Percentiles rank a stretch among this genome's conserved stretches.
Evolutionary conservation across 2,329 filamentous ascomycete species (phyloP).

Genomic region (Elsinoe batatas): DNA sequence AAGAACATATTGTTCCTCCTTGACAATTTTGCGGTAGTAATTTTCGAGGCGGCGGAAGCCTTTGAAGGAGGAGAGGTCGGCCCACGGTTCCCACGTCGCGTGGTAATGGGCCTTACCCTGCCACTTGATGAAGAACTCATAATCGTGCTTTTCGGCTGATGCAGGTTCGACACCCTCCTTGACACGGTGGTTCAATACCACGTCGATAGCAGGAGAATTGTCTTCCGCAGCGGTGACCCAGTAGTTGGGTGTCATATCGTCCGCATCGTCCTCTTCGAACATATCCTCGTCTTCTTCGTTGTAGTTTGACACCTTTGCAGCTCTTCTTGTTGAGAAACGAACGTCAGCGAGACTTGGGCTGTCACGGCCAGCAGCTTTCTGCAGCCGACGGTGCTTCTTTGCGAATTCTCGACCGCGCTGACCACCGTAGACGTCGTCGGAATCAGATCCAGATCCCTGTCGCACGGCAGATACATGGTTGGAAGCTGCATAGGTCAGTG

Average conservation of each 20-base stretch:
- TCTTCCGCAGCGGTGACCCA: conserved; percentile 64
- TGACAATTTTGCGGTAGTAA: conserved; percentile 77
- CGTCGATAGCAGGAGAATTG: conserved; percentile 76
- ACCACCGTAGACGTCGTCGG: conserved; percentile 64
- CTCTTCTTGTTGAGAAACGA: conserved; percentile 81
- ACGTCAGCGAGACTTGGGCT: conserved; percentile 65
- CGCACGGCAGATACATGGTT: conserved; percentile 19
- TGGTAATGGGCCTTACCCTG: conserved; percentile 91
- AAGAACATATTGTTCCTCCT: conserved; percentile 67
- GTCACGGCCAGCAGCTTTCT: conserved; percentile 50
- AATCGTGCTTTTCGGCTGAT: conserved; percentile 58
- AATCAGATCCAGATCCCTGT: conserved; percentile 57
- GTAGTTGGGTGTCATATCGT: conserved; percentile 57
- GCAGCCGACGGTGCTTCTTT: conserved; percentile 65
- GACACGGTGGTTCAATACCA: conserved; percentile 76
- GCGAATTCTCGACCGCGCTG: conserved; percentile 55
- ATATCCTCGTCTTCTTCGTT: conserved; percentile 54
- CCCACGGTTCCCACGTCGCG: conserved; percentile 84
- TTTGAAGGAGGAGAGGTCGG: conserved; percentile 63
- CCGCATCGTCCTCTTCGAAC: conserved; percentile 49
- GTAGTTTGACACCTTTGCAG: conserved; percentile 62
- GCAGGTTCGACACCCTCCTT: conserved; percentile 47
- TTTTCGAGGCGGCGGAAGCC: conserved; percentile 88
- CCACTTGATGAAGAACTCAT: conserved; percentile 93
- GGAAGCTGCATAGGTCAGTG: conserved; percentile 20